These are phyloP conservation scores for Ustilago tritici DNA, from an alignment of 1,284 basidiomycete genomes.

Conservation along the genomic window DNA sequence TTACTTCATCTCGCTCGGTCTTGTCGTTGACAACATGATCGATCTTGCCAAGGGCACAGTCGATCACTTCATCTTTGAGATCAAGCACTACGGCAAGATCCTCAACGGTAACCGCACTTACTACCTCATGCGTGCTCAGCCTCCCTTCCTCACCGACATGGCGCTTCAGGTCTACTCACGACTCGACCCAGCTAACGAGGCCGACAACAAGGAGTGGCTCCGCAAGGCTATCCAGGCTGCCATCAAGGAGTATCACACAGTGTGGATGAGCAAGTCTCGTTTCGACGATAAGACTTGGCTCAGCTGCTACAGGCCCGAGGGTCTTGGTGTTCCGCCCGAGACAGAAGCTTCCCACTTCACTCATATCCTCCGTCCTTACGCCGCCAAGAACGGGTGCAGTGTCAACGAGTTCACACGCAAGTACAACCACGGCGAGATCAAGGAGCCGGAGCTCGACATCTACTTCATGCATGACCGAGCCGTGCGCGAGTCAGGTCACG, in stretches of 20 bases:
- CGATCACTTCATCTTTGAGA: constrained; percentile 98
- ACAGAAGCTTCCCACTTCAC: constrained; percentile 98
- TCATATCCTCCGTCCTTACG: constrained; percentile 94
- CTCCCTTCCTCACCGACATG: constrained; percentile 98
- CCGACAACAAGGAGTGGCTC: constrained; percentile 87
- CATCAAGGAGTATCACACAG: constrained; percentile 97
- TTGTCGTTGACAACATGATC: constrained; percentile 92
- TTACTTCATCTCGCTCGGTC: constrained; percentile 92
- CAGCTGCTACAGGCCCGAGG: constrained; percentile 91
- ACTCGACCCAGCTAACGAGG: constrained; percentile 84
- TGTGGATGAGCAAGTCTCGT: constrained; percentile 93
- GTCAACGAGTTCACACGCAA: constrained; percentile 96
- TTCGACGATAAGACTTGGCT: constrained; percentile 93
- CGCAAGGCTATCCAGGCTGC: constrained; percentile 94
- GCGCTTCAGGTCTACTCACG: constrained; percentile 97
- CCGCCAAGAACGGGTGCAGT: constrained; percentile 90
- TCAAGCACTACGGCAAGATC: constrained; percentile 91
- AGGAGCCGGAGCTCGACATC: constrained; percentile 91
- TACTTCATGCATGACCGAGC: constrained; percentile 97
- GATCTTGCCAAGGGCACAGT: constrained; percentile 96
- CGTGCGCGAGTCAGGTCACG: constrained; percentile 86
- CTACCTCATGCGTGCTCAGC: constrained; percentile 94
- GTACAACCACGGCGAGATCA: constrained; percentile 86
- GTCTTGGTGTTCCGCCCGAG: constrained; percentile 96
- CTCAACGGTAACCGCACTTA: constrained; percentile 69